Evolutionary conservation across 371 early-diverging fungal species (phyloP), one percentile per base, ranked within the genome.

Genomic region (Sanchytrium tribonematis): DNA sequence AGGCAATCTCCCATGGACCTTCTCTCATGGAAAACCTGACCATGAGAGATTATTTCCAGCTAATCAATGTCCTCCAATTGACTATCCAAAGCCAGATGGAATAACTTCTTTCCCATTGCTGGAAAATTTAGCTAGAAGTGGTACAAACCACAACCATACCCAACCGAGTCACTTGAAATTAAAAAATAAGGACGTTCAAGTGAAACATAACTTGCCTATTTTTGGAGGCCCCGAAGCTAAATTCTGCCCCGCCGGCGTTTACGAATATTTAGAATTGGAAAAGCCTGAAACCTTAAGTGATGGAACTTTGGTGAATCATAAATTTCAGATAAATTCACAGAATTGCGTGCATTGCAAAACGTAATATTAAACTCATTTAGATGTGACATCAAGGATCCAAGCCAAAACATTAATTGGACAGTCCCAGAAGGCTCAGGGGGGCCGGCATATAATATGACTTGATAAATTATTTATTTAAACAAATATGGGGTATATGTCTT

Each of bases 311-410:
- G 17, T 5, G 5, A 71, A 84, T 70, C 88, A 94, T 80, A 82
- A 92, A n/a, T 85, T 95, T 74, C 94, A 95, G 79, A 93, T 97
- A 78, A 96, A 97, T 78, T 85, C 90, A 31, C 89, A 89, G 75
- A 97, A 97, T 80, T 97, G 97, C 78, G 87, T 97, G 70, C 97
- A 97, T 77, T 97, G 97, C 83, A 97, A 97, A 83, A 97, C 97
- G 0, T 48, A 48, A 22, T 48, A 5, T 12, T 5, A 5, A 12
- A 22, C 22, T 48, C 5, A 48, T 22, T 5, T 48, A 48, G 48
- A 22, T 97, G 97, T 75, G 97, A 97, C 76, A 97, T 97, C 78
- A 97, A 97, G 78, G 96, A 95, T 77, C 96, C 96, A 28, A 85
- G 88, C 66, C 97, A 97, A 78, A 96, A 71, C 31, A 70, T 70